phyloP scores from a whole-genome alignment of 495 filamentous ascomycete genomes.

The Neurospora sp. region DNA sequence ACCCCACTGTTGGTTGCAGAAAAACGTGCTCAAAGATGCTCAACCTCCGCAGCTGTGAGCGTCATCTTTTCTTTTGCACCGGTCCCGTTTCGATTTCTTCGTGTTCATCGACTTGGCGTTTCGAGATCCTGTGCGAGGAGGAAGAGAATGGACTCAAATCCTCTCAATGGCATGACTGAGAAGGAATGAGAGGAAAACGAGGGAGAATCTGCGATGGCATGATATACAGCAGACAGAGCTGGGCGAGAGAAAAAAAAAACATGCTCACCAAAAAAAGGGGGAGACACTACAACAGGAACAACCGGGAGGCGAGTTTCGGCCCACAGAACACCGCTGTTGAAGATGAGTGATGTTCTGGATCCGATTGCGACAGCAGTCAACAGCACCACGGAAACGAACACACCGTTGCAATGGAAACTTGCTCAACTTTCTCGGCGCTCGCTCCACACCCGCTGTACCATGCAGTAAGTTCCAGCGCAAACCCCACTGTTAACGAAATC shows the following conservation, averaged over 20 bases:
- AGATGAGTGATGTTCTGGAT: not conserved
- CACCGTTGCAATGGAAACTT: not conserved
- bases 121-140: not conserved
- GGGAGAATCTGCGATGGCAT: not conserved
- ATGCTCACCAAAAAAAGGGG: not conserved
- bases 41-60: not conserved
- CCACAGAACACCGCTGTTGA: not conserved
- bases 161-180: not conserved
- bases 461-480: no score
- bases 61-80: not conserved
- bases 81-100: not conserved
- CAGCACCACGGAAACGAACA: not conserved
- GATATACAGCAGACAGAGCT: not conserved
- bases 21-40: constrained; percentile 21
- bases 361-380: not conserved
- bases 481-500: no score
- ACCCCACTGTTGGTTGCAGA: not conserved
- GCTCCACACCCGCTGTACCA: not conserved
- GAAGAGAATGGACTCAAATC: not conserved
- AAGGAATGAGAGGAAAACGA: not conserved
- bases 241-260: not conserved
- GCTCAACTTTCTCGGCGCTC: not conserved
- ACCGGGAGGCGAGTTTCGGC: not conserved
- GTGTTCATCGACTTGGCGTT: not conserved
- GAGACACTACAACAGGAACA: no score